A percentile compares a stretch with the other conserved stretches of the same genome.
Evolutionary conservation across 805 yeast genomes (phyloP).

Genomic region (Scheffersomyces stipitis): DNA sequence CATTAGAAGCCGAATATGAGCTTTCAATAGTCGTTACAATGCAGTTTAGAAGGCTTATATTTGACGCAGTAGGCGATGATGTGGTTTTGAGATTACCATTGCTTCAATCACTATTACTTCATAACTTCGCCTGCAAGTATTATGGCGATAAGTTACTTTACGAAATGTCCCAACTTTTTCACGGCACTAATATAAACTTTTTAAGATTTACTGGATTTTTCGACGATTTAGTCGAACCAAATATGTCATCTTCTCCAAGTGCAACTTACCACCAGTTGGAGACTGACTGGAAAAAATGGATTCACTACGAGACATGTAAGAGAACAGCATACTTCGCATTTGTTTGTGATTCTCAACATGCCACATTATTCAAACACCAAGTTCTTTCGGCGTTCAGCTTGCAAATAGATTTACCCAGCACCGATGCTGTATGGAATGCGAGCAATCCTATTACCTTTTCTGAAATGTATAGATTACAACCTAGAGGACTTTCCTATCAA

Average conservation of each 20-base stretch:
- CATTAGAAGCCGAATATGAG: constrained; percentile 8
- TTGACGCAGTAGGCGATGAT: constrained; percentile 6
- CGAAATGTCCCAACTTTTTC: constrained; percentile 8
- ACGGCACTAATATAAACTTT: constrained; percentile 9
- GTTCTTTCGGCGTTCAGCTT: constrained; percentile 43
- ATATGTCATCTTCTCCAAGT: too few relatives aligned
- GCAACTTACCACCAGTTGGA: too few relatives aligned
- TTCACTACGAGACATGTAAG: constrained; percentile 44
- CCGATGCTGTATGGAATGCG: constrained; percentile 47
- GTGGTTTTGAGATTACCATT: constrained; percentile 7
- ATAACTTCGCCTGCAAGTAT: constrained; percentile 8
- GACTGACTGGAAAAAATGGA: constrained; percentile 46
- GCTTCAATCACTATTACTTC: constrained; percentile 6
- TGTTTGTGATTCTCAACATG: constrained; percentile 40
- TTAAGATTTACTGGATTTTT: constrained; percentile 6
- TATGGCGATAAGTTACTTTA: constrained; percentile 7
- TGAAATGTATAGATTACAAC: constrained; percentile 23
- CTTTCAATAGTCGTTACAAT: constrained; percentile 6
- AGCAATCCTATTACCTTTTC: constrained; percentile 17
- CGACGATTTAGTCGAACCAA: constrained; percentile 7
- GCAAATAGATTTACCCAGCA: constrained; percentile 44
- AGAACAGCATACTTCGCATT: constrained; percentile 43
- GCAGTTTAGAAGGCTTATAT: constrained; percentile 7
- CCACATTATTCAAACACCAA: constrained; percentile 31
- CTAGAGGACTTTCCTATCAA: constrained; percentile 17